These are phyloP conservation scores for Stylosanthes scabra DNA, from an alignment of 331 rosid genomes.

Conservation along the genomic window DNA sequence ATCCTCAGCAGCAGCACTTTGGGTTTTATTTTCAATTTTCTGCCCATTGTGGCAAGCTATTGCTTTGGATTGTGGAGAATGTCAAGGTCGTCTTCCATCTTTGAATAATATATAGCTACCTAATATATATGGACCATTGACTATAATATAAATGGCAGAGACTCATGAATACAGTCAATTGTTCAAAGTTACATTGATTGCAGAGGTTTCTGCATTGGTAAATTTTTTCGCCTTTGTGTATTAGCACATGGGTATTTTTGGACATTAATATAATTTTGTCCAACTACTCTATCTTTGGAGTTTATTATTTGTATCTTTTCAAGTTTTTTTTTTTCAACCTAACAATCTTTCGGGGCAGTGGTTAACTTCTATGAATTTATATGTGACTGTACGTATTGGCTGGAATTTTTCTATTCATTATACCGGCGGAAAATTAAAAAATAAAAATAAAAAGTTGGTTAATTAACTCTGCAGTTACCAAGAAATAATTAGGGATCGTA, in stretches of 20 bases:
- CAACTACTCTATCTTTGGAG: too few species aligned
- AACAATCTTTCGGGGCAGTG: too few species aligned
- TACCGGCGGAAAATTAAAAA: not conserved
- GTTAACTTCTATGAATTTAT: constrained; percentile 3
- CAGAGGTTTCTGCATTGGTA: constrained; percentile 23
- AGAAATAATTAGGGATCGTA: too few species aligned
- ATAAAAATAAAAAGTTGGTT: constrained; percentile 23
- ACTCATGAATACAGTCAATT: constrained; percentile 14
- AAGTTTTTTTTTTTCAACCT: constrained; percentile 14
- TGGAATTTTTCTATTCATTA: constrained; percentile 23
- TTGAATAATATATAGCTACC: not conserved
- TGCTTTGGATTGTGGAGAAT: not conserved
- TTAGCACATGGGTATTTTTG: too few species aligned
- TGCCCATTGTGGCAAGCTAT: constrained; percentile 9
- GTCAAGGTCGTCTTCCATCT: constrained; percentile 19
- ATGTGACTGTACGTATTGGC: not conserved
- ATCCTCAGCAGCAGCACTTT: not conserved
- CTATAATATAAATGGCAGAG: constrained; percentile 14
- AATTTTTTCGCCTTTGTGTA: not conserved
- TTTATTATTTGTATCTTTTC: constrained; percentile 9
- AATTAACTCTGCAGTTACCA: constrained; percentile 77
- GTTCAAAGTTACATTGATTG: constrained; percentile 14
- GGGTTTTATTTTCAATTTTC: constrained; percentile 13
- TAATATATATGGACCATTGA: constrained; percentile 26
- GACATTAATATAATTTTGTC: too few species aligned